Evolutionary conservation across 352 stramenopile species (phyloP), one percentile per base, ranked within the genome.

Genomic region (Globisporangium emineosum): DNA sequence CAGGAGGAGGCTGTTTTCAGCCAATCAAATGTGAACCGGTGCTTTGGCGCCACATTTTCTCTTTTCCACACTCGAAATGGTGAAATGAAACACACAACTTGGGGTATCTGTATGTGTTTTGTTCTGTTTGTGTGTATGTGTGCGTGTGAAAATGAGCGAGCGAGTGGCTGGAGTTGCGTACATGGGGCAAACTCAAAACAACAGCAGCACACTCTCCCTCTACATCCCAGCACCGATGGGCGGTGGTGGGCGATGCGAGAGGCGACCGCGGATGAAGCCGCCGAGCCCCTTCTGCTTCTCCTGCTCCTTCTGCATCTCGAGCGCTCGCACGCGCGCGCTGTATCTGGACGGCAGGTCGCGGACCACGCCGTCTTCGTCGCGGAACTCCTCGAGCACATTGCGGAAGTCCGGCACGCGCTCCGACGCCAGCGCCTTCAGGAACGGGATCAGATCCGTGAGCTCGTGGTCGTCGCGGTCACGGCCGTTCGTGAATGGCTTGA

Each of bases 221-320:
- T 69, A 69, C 57, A 65, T 62, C 13, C 52, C 50, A 10, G 47
- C 47, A 23, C 57, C 64, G n/a, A 66, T 29, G 19, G 37, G 23
- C 21, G 57, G 43, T 23, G 73, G 64, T 55, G 87, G 80, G n/a
- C 86, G 78, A 52, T 86, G 74, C 42, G 83, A 79, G 70, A 93
- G 67, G 23, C 87, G 79, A 19, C 85, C 85, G 47, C 85, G 84
- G 57, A 92, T 77, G 69, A 95, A 95, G 45, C 87, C 87, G 8
- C 87, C 85, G 45, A 95, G 83, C 29, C 87, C 87, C 64, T 91
- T 91, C 54, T 91, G 83, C 72, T 88, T 87, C 47, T 90, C 67
- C 60, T 94, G 80, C 51, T 89, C 68, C 67, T 94, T 90, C 64
- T 91, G 78, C 73, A 90, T 82, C 72, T 95, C 87, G 49, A 94